Base-by-base conservation (phyloP, 306 rosid species). In the Medicago lupulina region DNA sequence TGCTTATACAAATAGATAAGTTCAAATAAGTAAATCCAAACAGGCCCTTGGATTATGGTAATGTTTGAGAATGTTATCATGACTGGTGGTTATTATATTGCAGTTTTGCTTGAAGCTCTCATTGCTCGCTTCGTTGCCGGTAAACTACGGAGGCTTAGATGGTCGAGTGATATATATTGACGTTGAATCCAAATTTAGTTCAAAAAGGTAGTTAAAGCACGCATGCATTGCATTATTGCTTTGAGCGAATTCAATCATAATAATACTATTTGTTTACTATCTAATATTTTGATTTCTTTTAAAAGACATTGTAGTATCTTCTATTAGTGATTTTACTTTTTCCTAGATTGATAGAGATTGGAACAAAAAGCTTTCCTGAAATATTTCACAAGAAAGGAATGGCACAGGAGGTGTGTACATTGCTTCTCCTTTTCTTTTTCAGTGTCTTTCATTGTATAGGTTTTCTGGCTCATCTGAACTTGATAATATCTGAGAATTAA, bases 21-120 rank as follows among this genome's bases (percentile, higher is more conserved):
- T 25, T 25, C 28, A 25, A 25, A 25, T 28, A 28, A 28, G 31
- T 28, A 28, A 28, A 28, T 28, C 31, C 31, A 28, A 3, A 28
- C 31, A 28, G 31, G 31, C 31, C 31, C 73, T 59, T 73, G 16
- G 72, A 68, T 59, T 59, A 31, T 60, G 44, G 34, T 47, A 57
- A 28, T n/a, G 31, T 53, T 43, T 41, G 44, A 54, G 47, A 18
- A 68, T 73, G 47, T 74, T 16, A 77, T 68, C 21, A 46, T 69
- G 59, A 66, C 77, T 77, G 55, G 50, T 44, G 47, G 50, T 58
- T 70, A 80, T 75, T 79, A 21, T 69, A 51, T 70, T 70, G 83
- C 89, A 94, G 97, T 87, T 94, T 76, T 94, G 97, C 81, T 81
- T 94, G 89, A 94, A 94, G 93, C 97, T 94, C 81, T 87, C 98